Conservation (phyloP, 345 rosid species). For the Moricandia moricandioides region DNA sequence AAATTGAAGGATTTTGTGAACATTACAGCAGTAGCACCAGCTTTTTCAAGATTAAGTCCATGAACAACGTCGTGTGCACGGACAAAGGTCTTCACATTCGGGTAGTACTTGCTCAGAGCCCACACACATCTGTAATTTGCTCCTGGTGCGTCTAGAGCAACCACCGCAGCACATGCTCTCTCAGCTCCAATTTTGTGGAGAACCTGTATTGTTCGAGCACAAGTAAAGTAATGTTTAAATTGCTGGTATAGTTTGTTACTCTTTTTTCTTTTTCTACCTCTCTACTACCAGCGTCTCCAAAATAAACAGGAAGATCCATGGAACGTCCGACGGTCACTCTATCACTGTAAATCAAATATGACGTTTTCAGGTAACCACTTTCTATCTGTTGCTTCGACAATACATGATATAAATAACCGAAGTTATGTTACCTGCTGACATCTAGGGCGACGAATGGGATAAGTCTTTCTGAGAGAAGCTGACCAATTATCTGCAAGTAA, state of each 20-base stretch:
- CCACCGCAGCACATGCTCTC: conserved; percentile 96
- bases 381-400: not conserved
- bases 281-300: conserved; percentile 97
- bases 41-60: conserved; percentile 92
- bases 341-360: conserved; percentile 57
- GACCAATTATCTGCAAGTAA: conserved; percentile 80
- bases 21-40: conserved; percentile 93
- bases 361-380: conserved; percentile 13
- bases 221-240: not conserved
- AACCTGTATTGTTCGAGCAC: conserved; percentile 51
- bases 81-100: conserved; percentile 91
- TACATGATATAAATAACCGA: not conserved
- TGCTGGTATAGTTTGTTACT: not conserved
- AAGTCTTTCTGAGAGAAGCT: conserved; percentile 94
- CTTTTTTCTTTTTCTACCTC: conserved; percentile 54
- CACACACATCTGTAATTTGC: conserved; percentile 98
- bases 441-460: conserved; percentile 98
- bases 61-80: conserved; percentile 98
- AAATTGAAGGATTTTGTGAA: conserved; percentile 10
- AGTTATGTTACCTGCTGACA: conserved; percentile 66
- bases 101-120: conserved; percentile 97
- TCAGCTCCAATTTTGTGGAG: conserved; percentile 95
- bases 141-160: conserved; percentile 93
- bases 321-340: conserved; percentile 94
- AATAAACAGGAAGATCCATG: conserved; percentile 92